Conservation (phyloP, 2,329 filamentous ascomycete genomes). For the Cytospora mali region DNA sequence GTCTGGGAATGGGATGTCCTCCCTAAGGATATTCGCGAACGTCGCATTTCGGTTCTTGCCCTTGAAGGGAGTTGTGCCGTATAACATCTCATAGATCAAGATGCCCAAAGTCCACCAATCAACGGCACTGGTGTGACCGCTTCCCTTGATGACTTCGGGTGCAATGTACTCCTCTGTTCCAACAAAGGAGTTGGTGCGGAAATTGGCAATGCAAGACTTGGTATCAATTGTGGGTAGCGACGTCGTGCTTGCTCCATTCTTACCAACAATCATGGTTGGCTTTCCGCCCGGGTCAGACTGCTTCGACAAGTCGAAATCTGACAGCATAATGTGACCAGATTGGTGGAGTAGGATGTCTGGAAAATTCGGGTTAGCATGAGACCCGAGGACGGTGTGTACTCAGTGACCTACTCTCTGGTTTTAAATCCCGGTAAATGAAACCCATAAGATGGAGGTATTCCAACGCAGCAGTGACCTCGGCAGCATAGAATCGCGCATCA, state of each 20-base stretch:
- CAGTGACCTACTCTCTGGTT: constrained; percentile 83
- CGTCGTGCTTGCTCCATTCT: constrained; percentile 81
- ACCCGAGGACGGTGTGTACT: not conserved
- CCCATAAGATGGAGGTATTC: constrained; percentile 99
- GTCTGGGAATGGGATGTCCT: constrained; percentile 96
- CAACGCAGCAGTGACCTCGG: constrained; percentile 92
- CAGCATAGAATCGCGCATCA: constrained; percentile 94
- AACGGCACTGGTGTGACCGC: constrained; percentile 95
- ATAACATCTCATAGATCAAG: constrained; percentile 98
- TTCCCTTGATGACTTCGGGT: constrained; percentile 97
- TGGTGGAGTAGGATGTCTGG: constrained; percentile 95
- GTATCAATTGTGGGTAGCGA: constrained; percentile 97
- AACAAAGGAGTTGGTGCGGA: constrained; percentile 97
- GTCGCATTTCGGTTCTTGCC: constrained; percentile 98
- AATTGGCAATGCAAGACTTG: constrained; percentile 96
- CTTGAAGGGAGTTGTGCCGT: constrained; percentile 98
- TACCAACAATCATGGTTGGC: constrained; percentile 95
- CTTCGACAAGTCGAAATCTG: constrained; percentile 97
- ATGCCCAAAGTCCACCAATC: constrained; percentile 99
- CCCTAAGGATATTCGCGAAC: constrained; percentile 93
- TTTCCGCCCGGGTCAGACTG: constrained; percentile 95
- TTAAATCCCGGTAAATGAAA: constrained; percentile 97
- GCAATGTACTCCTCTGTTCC: constrained; percentile 99
- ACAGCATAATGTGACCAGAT: constrained; percentile 99
- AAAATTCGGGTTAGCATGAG: constrained; percentile 41